These are phyloP conservation scores for Fonsecaea pedrosoi DNA, from an alignment of 2,329 filamentous ascomycete genomes.

Conservation along the genomic window DNA sequence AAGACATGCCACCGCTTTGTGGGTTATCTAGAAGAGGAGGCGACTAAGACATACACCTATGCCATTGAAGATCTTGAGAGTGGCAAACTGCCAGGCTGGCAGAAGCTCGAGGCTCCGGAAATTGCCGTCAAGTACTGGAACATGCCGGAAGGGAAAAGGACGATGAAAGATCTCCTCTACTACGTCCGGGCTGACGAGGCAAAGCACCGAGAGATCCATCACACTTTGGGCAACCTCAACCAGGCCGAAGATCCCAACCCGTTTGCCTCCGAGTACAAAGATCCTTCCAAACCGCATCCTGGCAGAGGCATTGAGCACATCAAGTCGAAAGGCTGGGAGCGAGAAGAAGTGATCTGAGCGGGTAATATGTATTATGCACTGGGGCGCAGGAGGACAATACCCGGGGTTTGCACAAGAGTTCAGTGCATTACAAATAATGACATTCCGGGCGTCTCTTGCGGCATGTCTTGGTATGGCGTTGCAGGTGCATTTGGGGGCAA, in stretches of 20 bases:
- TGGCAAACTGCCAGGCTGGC: constrained; percentile 84
- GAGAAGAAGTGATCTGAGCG: constrained; percentile 72
- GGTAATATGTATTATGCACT: not conserved
- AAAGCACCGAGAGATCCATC: constrained; percentile 92
- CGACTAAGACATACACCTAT: constrained; percentile 91
- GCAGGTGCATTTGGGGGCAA: constrained; percentile 3
- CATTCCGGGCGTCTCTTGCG: constrained; percentile 5
- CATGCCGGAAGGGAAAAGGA: constrained; percentile 82
- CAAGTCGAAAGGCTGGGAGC: constrained; percentile 78
- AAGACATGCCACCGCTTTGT: constrained; percentile 93
- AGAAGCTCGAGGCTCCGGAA: constrained; percentile 77
- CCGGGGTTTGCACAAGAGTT: not conserved
- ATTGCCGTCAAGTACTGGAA: constrained; percentile 93
- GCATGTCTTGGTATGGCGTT: not conserved
- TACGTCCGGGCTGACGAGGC: constrained; percentile 92
- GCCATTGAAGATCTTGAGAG: constrained; percentile 85
- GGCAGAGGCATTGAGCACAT: constrained; percentile 70
- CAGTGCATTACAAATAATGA: not conserved
- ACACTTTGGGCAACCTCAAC: constrained; percentile 87
- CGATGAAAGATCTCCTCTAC: constrained; percentile 83
- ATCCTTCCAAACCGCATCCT: constrained; percentile 70
- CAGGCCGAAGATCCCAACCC: constrained; percentile 90
- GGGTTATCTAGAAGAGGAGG: constrained; percentile 96
- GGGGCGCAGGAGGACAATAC: not conserved
- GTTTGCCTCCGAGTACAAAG: constrained; percentile 82